A percentile compares a stretch with the other conserved stretches of the same genome.
These are phyloP conservation scores for Leucosporidium scottii DNA, from an alignment of 768 basidiomycete species.

Conservation along the genomic window DNA sequence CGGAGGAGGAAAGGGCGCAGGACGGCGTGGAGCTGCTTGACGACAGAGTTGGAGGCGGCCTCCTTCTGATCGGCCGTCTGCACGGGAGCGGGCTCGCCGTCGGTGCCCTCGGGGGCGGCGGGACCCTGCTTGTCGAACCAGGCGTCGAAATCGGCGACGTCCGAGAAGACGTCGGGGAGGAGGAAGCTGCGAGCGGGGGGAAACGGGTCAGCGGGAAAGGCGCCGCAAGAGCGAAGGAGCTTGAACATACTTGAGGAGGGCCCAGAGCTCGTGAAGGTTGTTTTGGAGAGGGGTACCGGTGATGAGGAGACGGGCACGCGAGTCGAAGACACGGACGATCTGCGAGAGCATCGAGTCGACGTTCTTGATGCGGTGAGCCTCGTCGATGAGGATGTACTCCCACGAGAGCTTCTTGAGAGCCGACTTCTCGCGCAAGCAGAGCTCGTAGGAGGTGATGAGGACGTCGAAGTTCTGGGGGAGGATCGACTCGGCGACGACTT, in stretches of 20 bases:
- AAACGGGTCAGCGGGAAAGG: neutral
- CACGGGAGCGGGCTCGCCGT: conserved; percentile 2
- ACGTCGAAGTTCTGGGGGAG: conserved; percentile 86
- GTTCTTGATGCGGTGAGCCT: conserved; percentile 98
- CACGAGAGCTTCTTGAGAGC: conserved; percentile 89
- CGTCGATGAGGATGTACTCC: conserved; percentile 96
- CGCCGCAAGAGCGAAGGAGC: neutral
- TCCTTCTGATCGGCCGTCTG: conserved; percentile 52
- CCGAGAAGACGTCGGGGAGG: conserved; percentile 89
- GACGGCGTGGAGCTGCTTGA: conserved; percentile 95
- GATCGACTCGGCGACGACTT: conserved; percentile 68
- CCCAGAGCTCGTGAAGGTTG: conserved; percentile 85
- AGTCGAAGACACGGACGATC: conserved; percentile 84
- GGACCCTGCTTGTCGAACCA: conserved; percentile 68
- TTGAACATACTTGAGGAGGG: conserved; percentile 37
- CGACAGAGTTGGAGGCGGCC: conserved; percentile 72
- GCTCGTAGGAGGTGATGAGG: conserved; percentile 92
- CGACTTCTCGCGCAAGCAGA: conserved; percentile 91
- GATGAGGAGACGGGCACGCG: conserved; percentile 82
- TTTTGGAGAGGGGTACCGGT: conserved; percentile 93
- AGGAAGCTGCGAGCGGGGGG: conserved; percentile 70
- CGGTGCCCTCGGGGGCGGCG: neutral
- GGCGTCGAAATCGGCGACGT: conserved; percentile 81
- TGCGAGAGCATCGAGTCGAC: conserved; percentile 91
- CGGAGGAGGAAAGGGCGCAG: conserved; percentile 87